Evolutionary conservation across 2,329 filamentous ascomycete species (phyloP).

Genomic region (Xylariales sp.): DNA sequence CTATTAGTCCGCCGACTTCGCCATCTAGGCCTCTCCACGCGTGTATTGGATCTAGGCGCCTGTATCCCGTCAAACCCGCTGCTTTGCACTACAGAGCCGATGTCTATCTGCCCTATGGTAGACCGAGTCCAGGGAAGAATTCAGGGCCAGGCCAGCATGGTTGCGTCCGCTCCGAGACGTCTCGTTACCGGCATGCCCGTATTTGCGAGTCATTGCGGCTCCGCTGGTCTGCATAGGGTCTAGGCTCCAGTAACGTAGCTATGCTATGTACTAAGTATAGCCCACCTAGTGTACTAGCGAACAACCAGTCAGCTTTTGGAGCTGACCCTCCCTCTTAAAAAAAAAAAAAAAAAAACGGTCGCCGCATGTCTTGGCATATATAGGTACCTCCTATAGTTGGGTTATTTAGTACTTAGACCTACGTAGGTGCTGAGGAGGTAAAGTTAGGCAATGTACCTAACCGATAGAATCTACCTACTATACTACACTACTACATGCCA

Average conservation of each 20-base stretch:
- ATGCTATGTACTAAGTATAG: background rate
- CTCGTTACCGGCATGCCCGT: slow-evolving; percentile 24
- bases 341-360: too few relatives aligned
- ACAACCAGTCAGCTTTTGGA: background rate
- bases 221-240: slow-evolving; percentile 27
- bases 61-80: slow-evolving; percentile 14
- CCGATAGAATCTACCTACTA: too few relatives aligned
- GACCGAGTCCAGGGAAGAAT: slow-evolving; percentile 1
- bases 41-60: slow-evolving; percentile 24
- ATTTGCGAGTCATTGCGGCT: slow-evolving; percentile 33
- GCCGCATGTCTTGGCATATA: too few relatives aligned
- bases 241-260: slow-evolving; percentile 17
- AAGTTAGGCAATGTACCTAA: too few relatives aligned
- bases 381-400: too few relatives aligned
- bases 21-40: slow-evolving; percentile 22
- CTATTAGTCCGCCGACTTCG: slow-evolving; percentile 20
- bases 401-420: too few relatives aligned
- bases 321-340: too few relatives aligned
- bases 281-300: background rate
- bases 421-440: too few relatives aligned
- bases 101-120: slow-evolving; percentile 1
- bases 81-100: background rate
- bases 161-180: slow-evolving; percentile 21
- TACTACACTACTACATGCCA: too few relatives aligned
- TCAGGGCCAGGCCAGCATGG: slow-evolving; percentile 18